These are phyloP conservation scores for Beta lomatogona DNA, from an alignment of 179 eudicot genomes.

Conservation along the genomic window DNA sequence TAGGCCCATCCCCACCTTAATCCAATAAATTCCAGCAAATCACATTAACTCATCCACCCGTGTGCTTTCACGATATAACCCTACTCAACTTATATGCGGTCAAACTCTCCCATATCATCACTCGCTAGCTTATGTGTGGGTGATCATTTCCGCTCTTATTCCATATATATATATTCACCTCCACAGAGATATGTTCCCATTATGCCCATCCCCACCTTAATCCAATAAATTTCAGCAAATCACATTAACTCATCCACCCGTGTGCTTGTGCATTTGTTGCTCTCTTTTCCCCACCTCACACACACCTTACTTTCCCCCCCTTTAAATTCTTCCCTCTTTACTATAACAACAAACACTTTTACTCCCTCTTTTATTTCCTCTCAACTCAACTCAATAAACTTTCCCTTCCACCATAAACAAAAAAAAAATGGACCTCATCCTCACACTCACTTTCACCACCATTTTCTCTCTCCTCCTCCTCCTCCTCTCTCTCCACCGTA, in stretches of 20 bases:
- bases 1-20: too few relatives aligned
- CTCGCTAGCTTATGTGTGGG: too few relatives aligned
- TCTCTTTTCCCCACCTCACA: background rate
- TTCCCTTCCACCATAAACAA: background rate
- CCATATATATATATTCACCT: too few relatives aligned
- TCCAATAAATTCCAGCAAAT: too few relatives aligned
- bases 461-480: slow-evolving; percentile 16
- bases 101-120: too few relatives aligned
- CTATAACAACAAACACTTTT: too few relatives aligned
- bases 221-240: too few relatives aligned
- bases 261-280: slow-evolving; percentile 6
- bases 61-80: slow-evolving; percentile 21
- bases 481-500: slow-evolving; percentile 33
- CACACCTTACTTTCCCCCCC: background rate
- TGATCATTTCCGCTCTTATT: too few relatives aligned
- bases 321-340: background rate
- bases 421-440: background rate
- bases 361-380: background rate
- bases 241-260: slow-evolving; percentile 21
- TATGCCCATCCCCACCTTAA: too few relatives aligned
- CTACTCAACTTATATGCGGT: too few relatives aligned
- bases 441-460: slow-evolving; percentile 23
- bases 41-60: slow-evolving; percentile 25
- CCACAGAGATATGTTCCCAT: too few relatives aligned
- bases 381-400: background rate